A percentile compares a stretch with the other conserved stretches of the same genome.
Evolutionary conservation across 148 eudicot genomes (phyloP).

Genomic region (Rhododendron simsii): DNA sequence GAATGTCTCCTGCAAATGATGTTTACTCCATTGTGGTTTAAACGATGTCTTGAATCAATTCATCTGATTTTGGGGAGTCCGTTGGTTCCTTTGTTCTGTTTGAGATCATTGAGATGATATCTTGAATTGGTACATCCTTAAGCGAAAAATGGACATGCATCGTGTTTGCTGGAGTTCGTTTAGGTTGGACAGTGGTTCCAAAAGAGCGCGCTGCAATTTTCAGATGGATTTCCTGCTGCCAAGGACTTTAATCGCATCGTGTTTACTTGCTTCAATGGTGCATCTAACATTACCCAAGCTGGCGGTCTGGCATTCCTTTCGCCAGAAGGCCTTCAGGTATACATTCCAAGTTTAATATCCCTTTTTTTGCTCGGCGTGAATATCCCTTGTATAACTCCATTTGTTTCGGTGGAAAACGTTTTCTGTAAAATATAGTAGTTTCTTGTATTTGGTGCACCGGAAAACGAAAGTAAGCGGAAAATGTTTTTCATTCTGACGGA

Average conservation of each 20-base stretch:
- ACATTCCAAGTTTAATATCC: not conserved
- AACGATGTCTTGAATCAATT: not conserved
- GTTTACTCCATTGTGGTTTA: not conserved
- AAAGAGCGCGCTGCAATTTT: slow-evolving; percentile 40
- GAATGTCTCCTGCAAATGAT: not conserved
- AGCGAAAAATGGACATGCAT: not conserved
- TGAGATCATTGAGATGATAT: not conserved
- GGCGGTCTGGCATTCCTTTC: slow-evolving; percentile 86
- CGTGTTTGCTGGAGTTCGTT: slow-evolving; percentile 83
- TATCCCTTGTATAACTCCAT: not conserved
- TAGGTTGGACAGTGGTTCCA: slow-evolving; percentile 96
- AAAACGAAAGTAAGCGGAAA: not conserved
- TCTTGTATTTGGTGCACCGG: not conserved
- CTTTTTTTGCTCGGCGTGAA: not conserved
- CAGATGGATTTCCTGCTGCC: slow-evolving; percentile 55
- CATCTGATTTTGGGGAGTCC: not conserved
- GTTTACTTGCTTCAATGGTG: slow-evolving; percentile 52
- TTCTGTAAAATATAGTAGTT: not conserved
- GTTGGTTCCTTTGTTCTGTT: not conserved
- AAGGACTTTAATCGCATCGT: slow-evolving; percentile 43
- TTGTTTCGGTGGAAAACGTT: not conserved
- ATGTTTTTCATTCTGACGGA: not conserved
- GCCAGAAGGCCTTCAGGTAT: slow-evolving; percentile 51
- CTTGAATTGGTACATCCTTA: not conserved
- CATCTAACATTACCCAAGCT: slow-evolving; percentile 39